Evolutionary conservation across 148 eudicot species (phyloP).

Genomic region (Suaeda aralocaspica): DNA sequence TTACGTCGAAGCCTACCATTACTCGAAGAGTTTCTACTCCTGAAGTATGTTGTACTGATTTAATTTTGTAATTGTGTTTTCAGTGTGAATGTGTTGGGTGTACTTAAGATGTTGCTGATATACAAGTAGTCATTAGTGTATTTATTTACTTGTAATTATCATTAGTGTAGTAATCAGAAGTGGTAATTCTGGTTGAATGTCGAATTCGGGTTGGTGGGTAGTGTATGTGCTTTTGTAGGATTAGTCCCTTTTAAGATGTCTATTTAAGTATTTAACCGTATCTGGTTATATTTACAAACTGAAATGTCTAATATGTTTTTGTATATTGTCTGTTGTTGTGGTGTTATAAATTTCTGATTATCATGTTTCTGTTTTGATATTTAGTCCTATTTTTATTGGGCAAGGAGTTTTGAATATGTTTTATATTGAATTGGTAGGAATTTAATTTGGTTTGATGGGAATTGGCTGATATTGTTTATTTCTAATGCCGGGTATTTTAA

Average conservation of each 20-base stretch:
- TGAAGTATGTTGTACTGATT: conserved; percentile 45
- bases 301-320: not conserved
- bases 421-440: not conserved
- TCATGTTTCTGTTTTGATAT: not conserved
- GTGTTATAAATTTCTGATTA: not conserved
- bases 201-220: not conserved
- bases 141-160: too few relatives aligned
- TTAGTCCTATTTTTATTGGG: not conserved
- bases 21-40: conserved; percentile 54
- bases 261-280: too few relatives aligned
- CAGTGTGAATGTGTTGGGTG: not conserved
- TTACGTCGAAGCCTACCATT: conserved; percentile 49
- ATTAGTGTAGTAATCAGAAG: not conserved
- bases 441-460: not conserved
- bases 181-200: not conserved
- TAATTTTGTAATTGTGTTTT: not conserved
- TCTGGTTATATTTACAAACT: too few relatives aligned
- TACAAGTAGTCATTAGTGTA: not conserved
- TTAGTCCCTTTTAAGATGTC: too few relatives aligned
- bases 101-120: not conserved
- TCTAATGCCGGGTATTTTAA: conserved; percentile 10
- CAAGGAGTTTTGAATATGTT: not conserved
- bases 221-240: not conserved
- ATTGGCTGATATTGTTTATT: not conserved
- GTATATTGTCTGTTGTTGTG: not conserved